Evolutionary conservation across 1,139 yeast species (phyloP), one percentile per base, ranked within the genome.

Genomic region (Saccharomyces hybrid): DNA sequence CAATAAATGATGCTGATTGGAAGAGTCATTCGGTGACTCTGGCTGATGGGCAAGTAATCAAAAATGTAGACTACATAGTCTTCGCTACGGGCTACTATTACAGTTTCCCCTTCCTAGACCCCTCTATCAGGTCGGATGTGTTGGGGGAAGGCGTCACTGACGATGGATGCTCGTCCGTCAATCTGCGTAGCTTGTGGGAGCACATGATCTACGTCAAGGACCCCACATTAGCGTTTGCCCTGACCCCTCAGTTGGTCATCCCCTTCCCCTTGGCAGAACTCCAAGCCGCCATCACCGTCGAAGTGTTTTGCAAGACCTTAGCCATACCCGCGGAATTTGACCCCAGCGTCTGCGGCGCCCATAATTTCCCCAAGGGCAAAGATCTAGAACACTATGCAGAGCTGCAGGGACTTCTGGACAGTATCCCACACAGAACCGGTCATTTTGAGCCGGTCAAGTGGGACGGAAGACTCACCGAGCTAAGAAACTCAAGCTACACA

Each of bases 41-140:
- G 55, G 62, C 57, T 4, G 78, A 77, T 60, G 84, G 83, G 0
- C 55, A 70, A 1, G 58, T 55, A 1, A 57, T 78, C 14, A 63
- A 63, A 0, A 69, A 73, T 51, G 74, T 83, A 48, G 86, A 81
- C 55, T 64, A 61, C 19, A 66, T 84, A n/a, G 65, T 85, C 3
- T 83, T 79, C 66, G 86, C 87, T 34, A 84, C 90, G 1, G 89
- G 90, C 0, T 84, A 80, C 65, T 71, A 76, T 26, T 76, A 79
- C 60, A 74, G 78, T 29, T 71, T 75, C 53, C 83, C 84, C 67
- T 74, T 63, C 79, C 81, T 81, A 49, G 68, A 70, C n/a, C 47
- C 52, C 16, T 61, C 55, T 44, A 57, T 60, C 21, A 64, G 62
- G 49, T 52, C 58, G 54, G 58, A 68, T n/a, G 72, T 78, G 3